phyloP scores from a whole-genome alignment of 306 rosid species.

The Delonix regia region DNA sequence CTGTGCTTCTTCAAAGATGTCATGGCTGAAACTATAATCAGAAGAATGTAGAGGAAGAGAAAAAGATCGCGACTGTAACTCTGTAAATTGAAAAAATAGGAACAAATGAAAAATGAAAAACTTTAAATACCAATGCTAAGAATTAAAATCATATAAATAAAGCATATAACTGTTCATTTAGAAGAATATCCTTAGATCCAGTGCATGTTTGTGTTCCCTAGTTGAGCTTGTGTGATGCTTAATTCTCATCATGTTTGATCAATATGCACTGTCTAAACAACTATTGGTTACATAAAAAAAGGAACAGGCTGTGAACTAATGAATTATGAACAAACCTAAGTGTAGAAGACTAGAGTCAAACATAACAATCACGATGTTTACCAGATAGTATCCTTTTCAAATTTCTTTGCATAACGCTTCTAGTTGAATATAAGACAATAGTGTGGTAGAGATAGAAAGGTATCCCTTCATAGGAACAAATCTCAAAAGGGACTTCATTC shows the following conservation, averaged over 20 bases:
- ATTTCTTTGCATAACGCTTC: neutral
- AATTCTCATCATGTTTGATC: slow-evolving; percentile 22
- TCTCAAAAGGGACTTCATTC: neutral
- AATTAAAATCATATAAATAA: slow-evolving; percentile 11
- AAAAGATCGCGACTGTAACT: slow-evolving; percentile 87
- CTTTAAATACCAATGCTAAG: slow-evolving; percentile 21
- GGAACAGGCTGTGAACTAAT: neutral
- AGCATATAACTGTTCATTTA: slow-evolving; percentile 12
- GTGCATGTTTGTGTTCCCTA: slow-evolving; percentile 20
- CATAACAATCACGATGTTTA: neutral
- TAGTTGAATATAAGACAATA: neutral
- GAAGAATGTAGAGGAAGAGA: slow-evolving; percentile 82
- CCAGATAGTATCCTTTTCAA: slow-evolving; percentile 4
- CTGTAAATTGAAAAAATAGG: slow-evolving; percentile 47
- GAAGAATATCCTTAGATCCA: slow-evolving; percentile 19
- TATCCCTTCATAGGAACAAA: neutral
- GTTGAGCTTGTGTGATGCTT: neutral
- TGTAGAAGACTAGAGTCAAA: neutral
- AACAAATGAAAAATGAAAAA: slow-evolving; percentile 18
- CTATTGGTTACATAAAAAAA: slow-evolving; percentile 1
- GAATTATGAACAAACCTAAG: neutral
- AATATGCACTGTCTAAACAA: slow-evolving; percentile 21
- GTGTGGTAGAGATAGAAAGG: neutral
- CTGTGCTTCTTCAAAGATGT: slow-evolving; percentile 89
- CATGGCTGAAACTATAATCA: slow-evolving; percentile 87